Evolutionary conservation across 352 stramenopile species (phyloP).

Genomic region (Phytophthora aleatoria): DNA sequence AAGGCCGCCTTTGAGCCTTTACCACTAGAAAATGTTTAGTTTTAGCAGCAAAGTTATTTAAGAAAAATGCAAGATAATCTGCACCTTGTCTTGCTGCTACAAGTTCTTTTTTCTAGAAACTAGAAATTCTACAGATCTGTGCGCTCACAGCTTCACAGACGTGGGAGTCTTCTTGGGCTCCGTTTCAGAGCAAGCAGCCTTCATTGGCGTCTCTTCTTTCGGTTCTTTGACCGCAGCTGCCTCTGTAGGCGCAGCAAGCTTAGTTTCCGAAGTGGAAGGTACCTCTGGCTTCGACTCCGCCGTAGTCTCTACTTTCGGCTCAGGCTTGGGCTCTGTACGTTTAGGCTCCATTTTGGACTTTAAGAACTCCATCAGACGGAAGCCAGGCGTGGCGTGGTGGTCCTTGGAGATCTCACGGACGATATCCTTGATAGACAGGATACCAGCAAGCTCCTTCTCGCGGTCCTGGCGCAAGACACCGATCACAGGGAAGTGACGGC

Average conservation of each 20-base stretch:
- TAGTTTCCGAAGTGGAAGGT: not conserved
- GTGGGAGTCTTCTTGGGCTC: constrained; percentile 14
- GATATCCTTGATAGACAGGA: constrained; percentile 88
- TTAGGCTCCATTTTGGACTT: constrained; percentile 79
- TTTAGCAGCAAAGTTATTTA: constrained; percentile 1
- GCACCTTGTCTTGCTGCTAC: constrained; percentile 21
- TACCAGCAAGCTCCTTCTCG: constrained; percentile 81
- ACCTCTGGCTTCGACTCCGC: constrained; percentile 22
- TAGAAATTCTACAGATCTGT: constrained; percentile 13
- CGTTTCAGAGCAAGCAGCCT: constrained; percentile 6
- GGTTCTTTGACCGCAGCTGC: constrained; percentile 6
- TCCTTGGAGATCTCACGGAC: constrained; percentile 86
- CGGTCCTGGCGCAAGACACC: constrained; percentile 74
- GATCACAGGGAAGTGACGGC: constrained; percentile 85
- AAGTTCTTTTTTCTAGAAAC: constrained; percentile 9
- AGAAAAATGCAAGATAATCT: constrained; percentile 5
- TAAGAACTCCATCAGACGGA: constrained; percentile 87
- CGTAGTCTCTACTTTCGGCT: constrained; percentile 23
- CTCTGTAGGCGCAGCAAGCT: constrained; percentile 14
- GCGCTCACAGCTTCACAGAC: constrained; percentile 19
- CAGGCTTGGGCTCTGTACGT: constrained; percentile 33
- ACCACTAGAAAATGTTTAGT: constrained; percentile 31
- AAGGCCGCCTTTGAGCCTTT: constrained; percentile 38
- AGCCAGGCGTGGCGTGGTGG: constrained; percentile 69
- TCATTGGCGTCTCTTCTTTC: constrained; percentile 10